phyloP scores from a whole-genome alignment of 345 rosid species.

The Combretum micranthum region DNA sequence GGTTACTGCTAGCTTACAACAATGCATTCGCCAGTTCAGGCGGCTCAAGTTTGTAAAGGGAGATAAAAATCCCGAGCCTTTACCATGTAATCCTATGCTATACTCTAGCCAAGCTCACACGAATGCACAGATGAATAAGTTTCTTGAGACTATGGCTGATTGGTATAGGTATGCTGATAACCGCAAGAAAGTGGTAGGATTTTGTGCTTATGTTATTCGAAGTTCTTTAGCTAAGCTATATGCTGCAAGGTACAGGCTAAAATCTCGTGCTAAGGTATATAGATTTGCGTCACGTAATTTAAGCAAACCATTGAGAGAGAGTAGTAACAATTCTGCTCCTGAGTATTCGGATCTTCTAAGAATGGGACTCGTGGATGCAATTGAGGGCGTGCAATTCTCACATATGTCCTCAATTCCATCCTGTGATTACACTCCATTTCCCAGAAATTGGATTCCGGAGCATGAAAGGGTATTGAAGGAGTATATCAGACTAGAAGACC shows the following conservation, averaged over 20 bases:
- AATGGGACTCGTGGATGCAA: slow-evolving; percentile 91
- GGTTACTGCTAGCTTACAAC: slow-evolving; percentile 81
- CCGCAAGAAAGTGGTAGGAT: slow-evolving; percentile 81
- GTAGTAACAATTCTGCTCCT: slow-evolving; percentile 73
- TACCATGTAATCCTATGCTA: slow-evolving; percentile 90
- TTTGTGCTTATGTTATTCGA: slow-evolving; percentile 91
- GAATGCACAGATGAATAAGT: slow-evolving; percentile 93
- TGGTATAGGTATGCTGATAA: slow-evolving; percentile 95
- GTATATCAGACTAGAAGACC: slow-evolving; percentile 72
- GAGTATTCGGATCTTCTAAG: slow-evolving; percentile 91
- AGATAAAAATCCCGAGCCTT: slow-evolving; percentile 88
- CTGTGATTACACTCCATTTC: slow-evolving; percentile 89
- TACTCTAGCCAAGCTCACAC: slow-evolving; percentile 94
- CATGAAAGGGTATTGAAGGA: slow-evolving; percentile 75
- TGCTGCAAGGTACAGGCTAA: slow-evolving; percentile 89
- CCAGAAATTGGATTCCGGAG: slow-evolving; percentile 78
- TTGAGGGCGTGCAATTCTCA: slow-evolving; percentile 87
- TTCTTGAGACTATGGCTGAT: slow-evolving; percentile 95
- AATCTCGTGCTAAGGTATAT: slow-evolving; percentile 95
- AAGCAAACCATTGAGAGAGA: slow-evolving; percentile 73
- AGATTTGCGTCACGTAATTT: slow-evolving; percentile 78
- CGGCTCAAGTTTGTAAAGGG: slow-evolving; percentile 83
- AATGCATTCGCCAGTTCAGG: slow-evolving; percentile 71
- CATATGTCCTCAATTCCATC: slow-evolving; percentile 87
- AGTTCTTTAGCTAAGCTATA: slow-evolving; percentile 91